Conservation (phyloP, 495 filamentous ascomycete genomes). For the Podospora appendiculata region DNA sequence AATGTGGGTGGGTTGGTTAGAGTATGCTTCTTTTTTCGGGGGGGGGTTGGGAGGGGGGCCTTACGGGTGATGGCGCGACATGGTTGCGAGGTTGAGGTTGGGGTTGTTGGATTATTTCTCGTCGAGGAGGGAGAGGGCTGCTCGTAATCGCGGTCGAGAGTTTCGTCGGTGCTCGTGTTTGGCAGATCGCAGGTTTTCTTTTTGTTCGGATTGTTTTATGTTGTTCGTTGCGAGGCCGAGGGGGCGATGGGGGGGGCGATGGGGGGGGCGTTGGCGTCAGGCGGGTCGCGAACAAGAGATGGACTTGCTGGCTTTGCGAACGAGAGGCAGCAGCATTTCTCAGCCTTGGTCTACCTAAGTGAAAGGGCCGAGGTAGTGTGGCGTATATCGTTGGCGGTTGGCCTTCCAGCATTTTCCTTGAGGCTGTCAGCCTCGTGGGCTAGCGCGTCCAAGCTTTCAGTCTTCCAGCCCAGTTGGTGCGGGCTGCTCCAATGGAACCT, state of each 20-base stretch:
- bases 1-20: not conserved
- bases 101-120: not conserved
- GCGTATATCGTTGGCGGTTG: not conserved
- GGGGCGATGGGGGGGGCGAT: too few relatives aligned
- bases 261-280: too few relatives aligned
- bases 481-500: too few relatives aligned
- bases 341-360: not conserved
- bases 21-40: not conserved
- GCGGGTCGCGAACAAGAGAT: too few relatives aligned
- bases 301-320: too few relatives aligned
- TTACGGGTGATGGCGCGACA: constrained; percentile 34
- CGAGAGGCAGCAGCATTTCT: too few relatives aligned
- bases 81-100: constrained; percentile 3
- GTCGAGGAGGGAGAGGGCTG: not conserved
- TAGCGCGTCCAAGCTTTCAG: not conserved
- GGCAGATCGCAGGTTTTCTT: not conserved
- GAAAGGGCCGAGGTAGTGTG: not conserved
- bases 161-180: not conserved
- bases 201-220: too few relatives aligned
- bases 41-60: not conserved
- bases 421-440: not conserved
- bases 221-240: too few relatives aligned
- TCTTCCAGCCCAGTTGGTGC: not conserved
- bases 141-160: not conserved
- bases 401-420: not conserved